phyloP scores from a whole-genome alignment of 1,284 basidiomycete species.

The Tetrapyrgos nigripes region DNA sequence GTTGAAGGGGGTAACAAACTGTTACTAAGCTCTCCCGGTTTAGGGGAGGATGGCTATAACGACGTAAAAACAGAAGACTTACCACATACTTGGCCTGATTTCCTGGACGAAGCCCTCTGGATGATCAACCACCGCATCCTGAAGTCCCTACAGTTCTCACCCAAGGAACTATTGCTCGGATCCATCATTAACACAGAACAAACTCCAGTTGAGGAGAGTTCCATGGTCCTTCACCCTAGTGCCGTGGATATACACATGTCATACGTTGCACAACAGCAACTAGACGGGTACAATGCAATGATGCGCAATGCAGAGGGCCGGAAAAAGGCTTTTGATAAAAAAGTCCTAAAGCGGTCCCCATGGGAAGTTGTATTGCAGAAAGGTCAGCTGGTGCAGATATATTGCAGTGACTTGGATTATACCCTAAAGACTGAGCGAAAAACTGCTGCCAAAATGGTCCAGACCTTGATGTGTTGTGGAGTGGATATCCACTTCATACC shows the following conservation, averaged over 20 bases:
- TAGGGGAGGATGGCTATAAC: slow-evolving; percentile 26
- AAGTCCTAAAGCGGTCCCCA: slow-evolving; percentile 15
- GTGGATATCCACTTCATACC: slow-evolving; percentile 22
- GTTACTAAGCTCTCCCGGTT: slow-evolving; percentile 35
- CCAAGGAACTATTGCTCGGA: slow-evolving; percentile 6
- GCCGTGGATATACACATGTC: too few relatives aligned
- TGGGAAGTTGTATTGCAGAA: slow-evolving; percentile 31
- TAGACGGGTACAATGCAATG: too few relatives aligned
- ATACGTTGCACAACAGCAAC: too few relatives aligned
- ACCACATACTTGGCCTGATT: slow-evolving; percentile 33
- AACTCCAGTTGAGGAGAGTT: slow-evolving; percentile 8
- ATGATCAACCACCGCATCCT: slow-evolving; percentile 26
- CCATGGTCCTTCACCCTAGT: too few relatives aligned
- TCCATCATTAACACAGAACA: slow-evolving; percentile 31
- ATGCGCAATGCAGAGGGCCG: slow-evolving; percentile 25
- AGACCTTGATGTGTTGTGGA: slow-evolving; percentile 18
- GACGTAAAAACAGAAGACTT: slow-evolving; percentile 9
- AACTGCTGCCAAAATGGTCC: slow-evolving; percentile 32
- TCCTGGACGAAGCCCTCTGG: slow-evolving; percentile 31
- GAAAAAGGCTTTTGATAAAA: slow-evolving; percentile 32
- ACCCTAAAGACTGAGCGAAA: slow-evolving; percentile 33
- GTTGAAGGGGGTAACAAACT: slow-evolving; percentile 39
- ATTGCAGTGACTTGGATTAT: slow-evolving; percentile 32
- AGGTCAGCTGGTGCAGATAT: slow-evolving; percentile 41
- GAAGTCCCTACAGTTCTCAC: not conserved